These are phyloP conservation scores for Penicillium palitans DNA, from an alignment of 2,329 filamentous ascomycete species.

Conservation along the genomic window DNA sequence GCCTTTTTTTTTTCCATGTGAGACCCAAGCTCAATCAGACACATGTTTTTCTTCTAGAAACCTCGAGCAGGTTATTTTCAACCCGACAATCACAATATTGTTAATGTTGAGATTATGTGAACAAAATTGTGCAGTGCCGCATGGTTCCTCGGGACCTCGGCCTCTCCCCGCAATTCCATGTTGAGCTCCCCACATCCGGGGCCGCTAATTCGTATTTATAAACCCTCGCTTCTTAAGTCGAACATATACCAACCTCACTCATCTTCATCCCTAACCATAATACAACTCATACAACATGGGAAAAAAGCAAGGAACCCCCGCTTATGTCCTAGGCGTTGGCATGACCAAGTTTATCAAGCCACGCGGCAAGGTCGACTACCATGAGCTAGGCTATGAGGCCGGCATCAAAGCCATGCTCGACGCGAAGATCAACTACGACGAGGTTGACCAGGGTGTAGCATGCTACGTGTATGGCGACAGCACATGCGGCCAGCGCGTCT, in stretches of 20 bases:
- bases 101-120: background rate
- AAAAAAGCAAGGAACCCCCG: constrained; percentile 53
- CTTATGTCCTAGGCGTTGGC: constrained; percentile 93
- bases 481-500: constrained; percentile 92
- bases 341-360: constrained; percentile 99
- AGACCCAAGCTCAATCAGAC: background rate
- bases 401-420: constrained; percentile 81
- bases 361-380: constrained; percentile 89
- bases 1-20: background rate
- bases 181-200: constrained; percentile 11
- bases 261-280: background rate
- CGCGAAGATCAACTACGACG: constrained; percentile 86
- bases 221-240: background rate
- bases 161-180: constrained; percentile 31
- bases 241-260: background rate
- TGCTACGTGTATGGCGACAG: constrained; percentile 98
- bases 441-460: constrained; percentile 91
- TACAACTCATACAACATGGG: constrained; percentile 49
- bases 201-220: constrained; percentile 7
- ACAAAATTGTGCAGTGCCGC: constrained; percentile 6
- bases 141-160: constrained; percentile 38
- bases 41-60: background rate
- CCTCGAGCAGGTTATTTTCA: background rate
- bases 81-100: background rate
- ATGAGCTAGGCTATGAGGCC: constrained; percentile 89